These are phyloP conservation scores for Candida peoriensis DNA, from an alignment of 805 yeast species.

Conservation along the genomic window DNA sequence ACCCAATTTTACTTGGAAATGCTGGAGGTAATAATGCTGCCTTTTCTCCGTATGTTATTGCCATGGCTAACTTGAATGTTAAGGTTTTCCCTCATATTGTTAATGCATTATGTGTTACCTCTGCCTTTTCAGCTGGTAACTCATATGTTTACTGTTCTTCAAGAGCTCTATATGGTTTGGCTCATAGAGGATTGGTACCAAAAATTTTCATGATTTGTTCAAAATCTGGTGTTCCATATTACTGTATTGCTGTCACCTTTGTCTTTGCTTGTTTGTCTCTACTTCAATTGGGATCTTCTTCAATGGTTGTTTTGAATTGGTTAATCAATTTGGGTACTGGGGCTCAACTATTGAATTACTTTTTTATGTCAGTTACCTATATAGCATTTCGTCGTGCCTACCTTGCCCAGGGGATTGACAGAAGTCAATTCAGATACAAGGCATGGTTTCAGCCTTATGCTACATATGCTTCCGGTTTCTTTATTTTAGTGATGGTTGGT, in stretches of 20 bases:
- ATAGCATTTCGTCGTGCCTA: slow-evolving; percentile 60
- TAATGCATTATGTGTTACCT: slow-evolving; percentile 48
- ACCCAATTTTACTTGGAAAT: slow-evolving; percentile 42
- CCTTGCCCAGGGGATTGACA: slow-evolving; percentile 42
- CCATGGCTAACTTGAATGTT: slow-evolving; percentile 45
- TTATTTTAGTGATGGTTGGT: slow-evolving; percentile 46
- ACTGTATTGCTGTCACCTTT: slow-evolving; percentile 50
- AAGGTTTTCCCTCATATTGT: slow-evolving; percentile 44
- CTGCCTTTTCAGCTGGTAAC: slow-evolving; percentile 51
- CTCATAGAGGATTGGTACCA: slow-evolving; percentile 57
- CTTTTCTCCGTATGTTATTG: slow-evolving; percentile 53
- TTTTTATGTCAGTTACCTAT: slow-evolving; percentile 51
- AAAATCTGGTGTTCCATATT: slow-evolving; percentile 63
- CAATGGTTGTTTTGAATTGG: slow-evolving; percentile 63
- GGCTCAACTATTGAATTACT: slow-evolving; percentile 57
- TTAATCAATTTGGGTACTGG: slow-evolving; percentile 61
- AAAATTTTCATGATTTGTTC: slow-evolving; percentile 52
- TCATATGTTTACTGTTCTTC: slow-evolving; percentile 55
- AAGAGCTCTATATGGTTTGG: slow-evolving; percentile 49
- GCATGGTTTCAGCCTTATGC: slow-evolving; percentile 60
- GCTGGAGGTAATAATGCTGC: slow-evolving; percentile 41
- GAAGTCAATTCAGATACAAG: slow-evolving; percentile 37
- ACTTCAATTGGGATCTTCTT: slow-evolving; percentile 50
- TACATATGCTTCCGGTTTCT: slow-evolving; percentile 41
- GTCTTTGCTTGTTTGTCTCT: slow-evolving; percentile 58